Conservation (phyloP, 2,329 filamentous ascomycete species). For the Neonectria faginata region DNA sequence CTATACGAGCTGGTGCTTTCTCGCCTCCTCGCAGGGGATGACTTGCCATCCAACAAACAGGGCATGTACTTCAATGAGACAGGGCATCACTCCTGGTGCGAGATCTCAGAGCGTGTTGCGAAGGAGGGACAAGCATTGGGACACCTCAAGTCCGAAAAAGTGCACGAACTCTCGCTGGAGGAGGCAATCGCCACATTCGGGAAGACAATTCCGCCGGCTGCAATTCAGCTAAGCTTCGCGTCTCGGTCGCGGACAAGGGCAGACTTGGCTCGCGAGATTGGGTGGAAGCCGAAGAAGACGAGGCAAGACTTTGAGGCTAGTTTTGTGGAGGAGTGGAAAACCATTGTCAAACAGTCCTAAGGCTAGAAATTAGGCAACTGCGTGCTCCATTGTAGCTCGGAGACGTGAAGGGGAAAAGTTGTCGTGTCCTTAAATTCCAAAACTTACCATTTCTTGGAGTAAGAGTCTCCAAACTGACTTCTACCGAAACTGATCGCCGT, state of each 20-base stretch:
- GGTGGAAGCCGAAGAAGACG: conserved; percentile 50
- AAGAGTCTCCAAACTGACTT: background rate
- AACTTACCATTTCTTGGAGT: background rate
- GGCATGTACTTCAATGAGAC: conserved; percentile 58
- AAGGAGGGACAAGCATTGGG: conserved; percentile 48
- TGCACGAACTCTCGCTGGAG: conserved; percentile 45
- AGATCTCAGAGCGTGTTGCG: conserved; percentile 52
- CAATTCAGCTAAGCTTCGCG: conserved; percentile 49
- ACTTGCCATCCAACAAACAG: conserved; percentile 51
- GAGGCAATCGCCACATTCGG: conserved; percentile 38
- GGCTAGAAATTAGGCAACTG: background rate
- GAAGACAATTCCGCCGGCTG: conserved; percentile 36
- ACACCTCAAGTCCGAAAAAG: conserved; percentile 44
- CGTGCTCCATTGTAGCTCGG: background rate
- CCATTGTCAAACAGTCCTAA: background rate
- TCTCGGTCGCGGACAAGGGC: conserved; percentile 43
- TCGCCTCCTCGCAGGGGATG: conserved; percentile 47
- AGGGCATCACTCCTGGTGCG: conserved; percentile 54
- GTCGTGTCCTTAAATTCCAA: background rate
- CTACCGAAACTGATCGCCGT: background rate
- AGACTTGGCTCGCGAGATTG: conserved; percentile 42
- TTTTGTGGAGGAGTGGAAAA: conserved; percentile 37
- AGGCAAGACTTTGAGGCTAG: conserved; percentile 43
- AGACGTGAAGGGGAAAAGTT: background rate
- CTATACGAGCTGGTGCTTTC: conserved; percentile 55